Evolutionary conservation across 768 basidiomycete genomes (phyloP), one percentile per base, ranked within the genome.

Genomic region (Brasilioporus rufonigricans): DNA sequence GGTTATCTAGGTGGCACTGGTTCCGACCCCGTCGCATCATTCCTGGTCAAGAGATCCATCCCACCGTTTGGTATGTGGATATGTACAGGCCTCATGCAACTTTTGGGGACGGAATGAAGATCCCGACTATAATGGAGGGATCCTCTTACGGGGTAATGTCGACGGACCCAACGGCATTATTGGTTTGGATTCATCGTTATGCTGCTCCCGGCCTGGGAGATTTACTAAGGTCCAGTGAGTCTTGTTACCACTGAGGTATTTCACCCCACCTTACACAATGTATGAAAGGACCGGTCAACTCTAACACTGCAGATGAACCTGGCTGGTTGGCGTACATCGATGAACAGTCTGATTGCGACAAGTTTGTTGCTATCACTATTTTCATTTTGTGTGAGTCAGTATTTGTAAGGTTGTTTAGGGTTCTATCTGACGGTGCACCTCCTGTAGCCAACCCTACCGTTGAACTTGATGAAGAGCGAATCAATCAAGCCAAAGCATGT

Each of bases 1-100:
- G n/a, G n/a, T n/a, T n/a, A n/a, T n/a, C n/a, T 18, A 53, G 52
- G 29, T 47, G 44, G 44, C 52, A 53, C 13, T 32, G 26, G 45
- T 53, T 44, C 16, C 45, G 29, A 18, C 18, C 52, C 12, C 52
- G 52, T 23, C 31, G 45, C 9, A 47, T 53, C 10, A 41, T 53
- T 32, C 38, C 52, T 5, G 52, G 52, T 26, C 52, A 53, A 19
- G 10, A 2, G 12, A 32, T 53, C 9, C 45, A 53, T 24, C 1
- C 4, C 5, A 47, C 52, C n/a, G 45, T 47, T n/a, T 40, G 36
- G 52, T 39, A 21, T 2, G 18, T 18, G 16, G 29, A 47, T 12
- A 4, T 4, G 5, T 53, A 53, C 24, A 47, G 14, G 11, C 51
- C 51, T 5, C 8, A 12, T 6, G 51, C 44, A 7, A 46, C 21